These are phyloP conservation scores for Phylloporus sp. DNA, from an alignment of 768 basidiomycete species.

Conservation along the genomic window DNA sequence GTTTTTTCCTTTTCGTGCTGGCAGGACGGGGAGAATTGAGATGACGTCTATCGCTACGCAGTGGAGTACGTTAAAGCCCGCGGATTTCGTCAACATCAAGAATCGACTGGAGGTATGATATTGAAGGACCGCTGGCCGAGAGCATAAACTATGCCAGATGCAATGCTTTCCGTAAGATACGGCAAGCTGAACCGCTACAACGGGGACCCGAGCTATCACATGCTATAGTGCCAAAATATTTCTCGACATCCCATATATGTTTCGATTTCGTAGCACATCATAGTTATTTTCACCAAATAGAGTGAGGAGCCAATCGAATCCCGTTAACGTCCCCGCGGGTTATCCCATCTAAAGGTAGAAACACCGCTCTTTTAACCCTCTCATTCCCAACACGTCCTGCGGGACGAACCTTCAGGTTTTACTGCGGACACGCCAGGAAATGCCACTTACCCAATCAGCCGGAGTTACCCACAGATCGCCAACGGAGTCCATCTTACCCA, in stretches of 20 bases:
- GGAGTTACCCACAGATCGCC: slow-evolving; percentile 85
- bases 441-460: slow-evolving; percentile 73
- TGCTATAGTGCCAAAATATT: slow-evolving; percentile 2
- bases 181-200: slow-evolving; percentile 3
- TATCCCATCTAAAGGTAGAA: slow-evolving; percentile 56
- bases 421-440: slow-evolving; percentile 1
- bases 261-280: slow-evolving; percentile 14
- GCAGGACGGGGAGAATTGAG: slow-evolving; percentile 52
- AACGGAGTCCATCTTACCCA: slow-evolving; percentile 87
- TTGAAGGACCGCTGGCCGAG: background rate
- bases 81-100: slow-evolving; percentile 54
- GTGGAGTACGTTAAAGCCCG: slow-evolving; percentile 46
- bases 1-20: slow-evolving; percentile 2
- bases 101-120: slow-evolving; percentile 48
- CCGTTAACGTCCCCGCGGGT: background rate
- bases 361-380: slow-evolving; percentile 75
- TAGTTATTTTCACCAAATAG: background rate
- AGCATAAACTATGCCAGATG: slow-evolving; percentile 21
- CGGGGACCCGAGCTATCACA: slow-evolving; percentile 1
- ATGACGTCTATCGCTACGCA: slow-evolving; percentile 44
- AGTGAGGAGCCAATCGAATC: background rate
- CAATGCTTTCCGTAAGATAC: slow-evolving; percentile 11
- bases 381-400: slow-evolving; percentile 74
- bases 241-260: background rate
- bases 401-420: slow-evolving; percentile 5